Base-by-base conservation (phyloP, 352 stramenopile genomes). In the Blastocystis sp. region DNA sequence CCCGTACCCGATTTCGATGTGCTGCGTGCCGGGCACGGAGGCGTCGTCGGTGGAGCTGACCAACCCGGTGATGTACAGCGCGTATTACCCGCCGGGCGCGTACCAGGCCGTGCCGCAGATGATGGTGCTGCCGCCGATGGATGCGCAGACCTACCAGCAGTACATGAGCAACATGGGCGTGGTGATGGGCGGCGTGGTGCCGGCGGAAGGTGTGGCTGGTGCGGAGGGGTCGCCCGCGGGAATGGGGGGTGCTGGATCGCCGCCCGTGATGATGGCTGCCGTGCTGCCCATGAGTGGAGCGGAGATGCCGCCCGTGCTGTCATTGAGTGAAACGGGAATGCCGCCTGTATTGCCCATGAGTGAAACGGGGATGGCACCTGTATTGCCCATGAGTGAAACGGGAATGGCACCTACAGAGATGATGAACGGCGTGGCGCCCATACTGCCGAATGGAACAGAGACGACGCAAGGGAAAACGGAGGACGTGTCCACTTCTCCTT, bases 1-100 rank as follows among this genome's bases (percentile, higher is more conserved):
- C 28, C 66, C 66, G 19, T 76, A 76, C 52, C 52, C 66, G 40
- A 71, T 71, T 40, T 45, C 64, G 38, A 45, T 76, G n/a, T 76
- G 28, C 38, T 45, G 34, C n/a, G 52, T 76, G 66, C 21, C 66
- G 48, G 48, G 48, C 48, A 57, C 48, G 48, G 48, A 57, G 48
- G 14, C 6, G 6, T 7, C 48, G 48, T 34, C 28, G 28, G 28
- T 34, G 28, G 48, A 57, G 48, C 48, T 57, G 48, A 57, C 6
- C 48, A 57, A 57, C 48, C 14, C 3, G n/a, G 24, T 42, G 38
- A n/a, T 40, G 19, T 40, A 71, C n/a, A 14, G 9, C 38, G 19
- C 38, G 21, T 71, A 40, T 71, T 76, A 76, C 54, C 66, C 66
- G 28, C 3, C 52, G 7, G 48, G 42, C 34, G 48, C 52, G 40